Conservation (phyloP, 306 rosid species). For the Datisca glomerata region DNA sequence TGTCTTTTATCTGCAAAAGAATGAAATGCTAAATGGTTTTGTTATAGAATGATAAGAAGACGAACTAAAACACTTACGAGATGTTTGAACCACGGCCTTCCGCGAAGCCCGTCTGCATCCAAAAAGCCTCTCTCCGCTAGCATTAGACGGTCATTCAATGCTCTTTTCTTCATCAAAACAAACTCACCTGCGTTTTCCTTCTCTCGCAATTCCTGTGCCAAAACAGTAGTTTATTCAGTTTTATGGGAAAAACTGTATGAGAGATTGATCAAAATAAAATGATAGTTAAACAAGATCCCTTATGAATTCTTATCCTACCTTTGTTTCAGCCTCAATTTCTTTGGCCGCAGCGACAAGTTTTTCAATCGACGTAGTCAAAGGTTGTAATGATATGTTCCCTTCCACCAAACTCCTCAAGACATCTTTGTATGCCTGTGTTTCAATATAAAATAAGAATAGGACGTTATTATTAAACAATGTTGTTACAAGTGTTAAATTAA, state of each 20-base stretch:
- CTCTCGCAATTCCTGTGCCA: constrained; percentile 38
- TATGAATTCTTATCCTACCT: constrained; percentile 24
- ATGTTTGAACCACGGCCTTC: constrained; percentile 78
- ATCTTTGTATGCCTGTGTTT: constrained; percentile 39
- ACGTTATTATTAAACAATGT: too few relatives aligned
- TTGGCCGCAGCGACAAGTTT: constrained; percentile 59
- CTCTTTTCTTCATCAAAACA: constrained; percentile 40
- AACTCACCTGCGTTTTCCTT: constrained; percentile 25
- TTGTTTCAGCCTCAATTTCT: constrained; percentile 51
- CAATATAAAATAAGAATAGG: too few relatives aligned
- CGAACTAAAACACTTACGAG: constrained; percentile 52
- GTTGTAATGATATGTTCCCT: constrained; percentile 31
- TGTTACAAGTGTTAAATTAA: too few relatives aligned
- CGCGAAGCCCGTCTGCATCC: constrained; percentile 54
- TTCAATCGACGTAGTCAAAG: constrained; percentile 42
- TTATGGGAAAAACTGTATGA: background rate
- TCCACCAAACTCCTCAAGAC: constrained; percentile 38
- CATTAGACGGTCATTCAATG: constrained; percentile 65
- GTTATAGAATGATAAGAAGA: too few relatives aligned
- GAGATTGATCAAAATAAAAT: background rate
- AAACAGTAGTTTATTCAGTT: background rate
- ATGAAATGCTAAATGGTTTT: too few relatives aligned
- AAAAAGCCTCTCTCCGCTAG: constrained; percentile 70
- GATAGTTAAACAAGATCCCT: background rate
- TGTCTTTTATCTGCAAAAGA: too few relatives aligned